phyloP scores from a whole-genome alignment of 1,284 basidiomycete species.

The Cutaneotrichosporon daszewskae region DNA sequence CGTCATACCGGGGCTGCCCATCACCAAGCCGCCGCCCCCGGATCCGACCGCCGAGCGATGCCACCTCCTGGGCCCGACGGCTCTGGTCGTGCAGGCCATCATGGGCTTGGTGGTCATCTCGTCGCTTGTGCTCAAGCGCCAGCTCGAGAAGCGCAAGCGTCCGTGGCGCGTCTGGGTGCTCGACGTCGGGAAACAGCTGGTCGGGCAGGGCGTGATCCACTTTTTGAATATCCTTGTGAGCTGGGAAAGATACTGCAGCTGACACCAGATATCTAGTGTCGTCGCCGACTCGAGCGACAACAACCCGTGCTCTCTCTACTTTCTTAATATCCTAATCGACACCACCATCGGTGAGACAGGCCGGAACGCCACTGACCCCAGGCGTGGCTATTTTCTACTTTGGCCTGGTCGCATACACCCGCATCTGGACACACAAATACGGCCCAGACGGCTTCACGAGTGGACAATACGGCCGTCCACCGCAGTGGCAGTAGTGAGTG shows the following conservation, averaged over 20 bases:
- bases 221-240: conserved; percentile 71
- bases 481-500: conserved; percentile 45
- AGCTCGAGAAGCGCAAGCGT: conserved; percentile 74
- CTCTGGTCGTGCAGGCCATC: conserved; percentile 43
- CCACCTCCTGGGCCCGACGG: conserved; percentile 49
- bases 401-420: conserved; percentile 64
- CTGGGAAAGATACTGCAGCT: neutral
- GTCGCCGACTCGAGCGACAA: conserved; percentile 60
- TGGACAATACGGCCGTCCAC: conserved; percentile 80
- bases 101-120: conserved; percentile 81
- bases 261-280: conserved; percentile 42
- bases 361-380: conserved; percentile 38
- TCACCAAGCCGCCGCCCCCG: conserved; percentile 32
- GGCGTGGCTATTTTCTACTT: conserved; percentile 81
- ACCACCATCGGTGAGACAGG: conserved; percentile 77
- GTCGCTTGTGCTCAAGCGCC: conserved; percentile 80
- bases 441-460: conserved; percentile 72
- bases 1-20: conserved; percentile 39
- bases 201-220: conserved; percentile 88
- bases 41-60: conserved; percentile 50
- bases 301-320: conserved; percentile 87
- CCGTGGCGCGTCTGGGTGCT: conserved; percentile 88
- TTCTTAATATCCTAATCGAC: conserved; percentile 89
- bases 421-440: conserved; percentile 61
- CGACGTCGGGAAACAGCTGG: conserved; percentile 86